These are phyloP conservation scores for Aspergillus coremiiformis DNA, from an alignment of 495 filamentous ascomycete genomes.

Conservation along the genomic window DNA sequence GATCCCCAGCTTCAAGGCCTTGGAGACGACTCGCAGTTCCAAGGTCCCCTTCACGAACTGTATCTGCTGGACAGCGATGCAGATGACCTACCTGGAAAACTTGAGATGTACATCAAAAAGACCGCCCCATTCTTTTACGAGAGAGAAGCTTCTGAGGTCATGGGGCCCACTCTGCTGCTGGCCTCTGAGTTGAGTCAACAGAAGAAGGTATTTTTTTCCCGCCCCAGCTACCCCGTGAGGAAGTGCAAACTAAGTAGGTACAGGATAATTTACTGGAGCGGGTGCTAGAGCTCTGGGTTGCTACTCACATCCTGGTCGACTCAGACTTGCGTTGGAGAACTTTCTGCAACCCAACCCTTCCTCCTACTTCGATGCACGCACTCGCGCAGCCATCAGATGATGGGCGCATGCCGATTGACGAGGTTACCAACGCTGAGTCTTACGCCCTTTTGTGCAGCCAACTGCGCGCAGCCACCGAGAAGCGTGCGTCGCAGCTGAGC, in stretches of 20 bases:
- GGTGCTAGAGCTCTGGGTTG: slow-evolving; percentile 68
- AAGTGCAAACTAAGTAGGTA: slow-evolving; percentile 2
- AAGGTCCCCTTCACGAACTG: slow-evolving; percentile 37
- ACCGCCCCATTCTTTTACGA: slow-evolving; percentile 54
- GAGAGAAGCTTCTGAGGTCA: slow-evolving; percentile 59
- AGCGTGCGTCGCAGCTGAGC: slow-evolving; percentile 57
- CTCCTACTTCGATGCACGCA: slow-evolving; percentile 36
- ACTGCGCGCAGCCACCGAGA: slow-evolving; percentile 66
- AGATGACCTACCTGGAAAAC: slow-evolving; percentile 58
- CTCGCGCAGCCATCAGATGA: slow-evolving; percentile 36
- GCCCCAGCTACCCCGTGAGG: too few species aligned
- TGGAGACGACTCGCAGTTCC: slow-evolving; percentile 37
- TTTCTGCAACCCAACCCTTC: slow-evolving; percentile 42
- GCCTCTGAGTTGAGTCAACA: slow-evolving; percentile 48
- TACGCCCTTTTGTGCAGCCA: slow-evolving; percentile 57
- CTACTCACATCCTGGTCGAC: slow-evolving; percentile 65
- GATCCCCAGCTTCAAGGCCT: slow-evolving; percentile 48
- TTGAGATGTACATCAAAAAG: slow-evolving; percentile 65
- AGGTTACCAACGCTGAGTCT: slow-evolving; percentile 37
- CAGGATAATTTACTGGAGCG: slow-evolving; percentile 56
- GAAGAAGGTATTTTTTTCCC: slow-evolving; percentile 38
- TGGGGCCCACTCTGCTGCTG: slow-evolving; percentile 56
- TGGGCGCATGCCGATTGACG: slow-evolving; percentile 38
- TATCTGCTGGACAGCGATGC: slow-evolving; percentile 57
- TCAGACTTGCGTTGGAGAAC: slow-evolving; percentile 61